Percentiles rank a stretch among this genome's conserved stretches.
Evolutionary conservation across 2,329 filamentous ascomycete genomes (phyloP).

Genomic region (Chrysoporthe deuterocubensis): DNA sequence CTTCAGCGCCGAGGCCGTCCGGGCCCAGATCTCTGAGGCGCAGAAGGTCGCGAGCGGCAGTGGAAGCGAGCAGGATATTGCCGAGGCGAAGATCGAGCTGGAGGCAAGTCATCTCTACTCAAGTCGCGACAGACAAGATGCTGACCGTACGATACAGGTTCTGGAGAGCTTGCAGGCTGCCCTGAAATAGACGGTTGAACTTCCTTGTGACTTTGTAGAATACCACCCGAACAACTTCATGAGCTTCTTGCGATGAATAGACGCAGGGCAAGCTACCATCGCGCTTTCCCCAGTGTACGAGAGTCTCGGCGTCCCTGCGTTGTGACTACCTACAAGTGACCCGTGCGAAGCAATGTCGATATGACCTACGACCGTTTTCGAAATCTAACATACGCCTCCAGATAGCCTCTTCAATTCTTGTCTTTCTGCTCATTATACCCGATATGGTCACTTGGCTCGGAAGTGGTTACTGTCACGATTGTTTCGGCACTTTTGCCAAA

Average conservation of each 20-base stretch:
- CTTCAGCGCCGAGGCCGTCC: constrained; percentile 90
- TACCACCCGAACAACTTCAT: constrained; percentile 29
- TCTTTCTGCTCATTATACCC: not conserved
- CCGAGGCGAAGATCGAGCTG: constrained; percentile 98
- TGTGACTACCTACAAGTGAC: not conserved
- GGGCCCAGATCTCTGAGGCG: constrained; percentile 88
- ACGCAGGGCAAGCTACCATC: constrained; percentile 12
- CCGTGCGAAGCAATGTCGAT: not conserved
- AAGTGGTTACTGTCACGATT: too few relatives aligned
- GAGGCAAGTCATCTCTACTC: constrained; percentile 66
- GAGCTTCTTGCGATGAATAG: constrained; percentile 14
- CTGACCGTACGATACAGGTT: constrained; percentile 61
- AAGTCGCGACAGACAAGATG: constrained; percentile 12
- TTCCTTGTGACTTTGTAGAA: constrained; percentile 43
- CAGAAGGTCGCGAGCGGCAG: constrained; percentile 90
- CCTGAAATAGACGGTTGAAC: constrained; percentile 68
- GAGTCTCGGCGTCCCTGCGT: not conserved
- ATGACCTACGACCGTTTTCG: not conserved
- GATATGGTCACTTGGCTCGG: not conserved
- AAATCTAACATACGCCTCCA: not conserved
- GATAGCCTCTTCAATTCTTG: not conserved
- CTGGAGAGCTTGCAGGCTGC: constrained; percentile 81
- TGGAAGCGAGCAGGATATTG: constrained; percentile 96
- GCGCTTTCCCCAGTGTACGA: not conserved
- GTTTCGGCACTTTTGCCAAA: not conserved